phyloP scores from a whole-genome alignment of 768 basidiomycete species.

The Termitomyces sp. region DNA sequence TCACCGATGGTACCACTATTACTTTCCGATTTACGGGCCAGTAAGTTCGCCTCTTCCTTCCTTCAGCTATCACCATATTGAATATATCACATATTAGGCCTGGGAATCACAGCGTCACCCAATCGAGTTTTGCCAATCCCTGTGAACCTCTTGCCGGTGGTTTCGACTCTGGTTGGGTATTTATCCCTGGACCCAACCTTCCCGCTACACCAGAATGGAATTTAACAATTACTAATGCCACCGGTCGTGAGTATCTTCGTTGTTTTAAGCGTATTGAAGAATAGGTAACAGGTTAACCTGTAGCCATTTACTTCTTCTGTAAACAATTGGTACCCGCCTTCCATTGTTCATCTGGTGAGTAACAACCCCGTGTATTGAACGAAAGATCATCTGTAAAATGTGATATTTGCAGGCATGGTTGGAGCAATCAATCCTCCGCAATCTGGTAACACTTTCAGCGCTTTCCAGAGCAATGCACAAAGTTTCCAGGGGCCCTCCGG shows the following conservation, averaged over 20 bases:
- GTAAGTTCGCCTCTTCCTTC: constrained; percentile 20
- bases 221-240: constrained; percentile 43
- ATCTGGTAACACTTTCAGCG: constrained; percentile 32
- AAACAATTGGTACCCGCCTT: constrained; percentile 34
- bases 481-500: constrained; percentile 21
- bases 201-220: constrained; percentile 36
- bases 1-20: constrained; percentile 37
- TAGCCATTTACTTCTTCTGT: constrained; percentile 59
- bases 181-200: constrained; percentile 24
- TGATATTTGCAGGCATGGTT: constrained; percentile 32
- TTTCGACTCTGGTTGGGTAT: constrained; percentile 52
- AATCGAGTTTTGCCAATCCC: constrained; percentile 40
- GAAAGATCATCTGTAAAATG: background rate
- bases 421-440: constrained; percentile 49
- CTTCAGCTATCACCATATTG: background rate
- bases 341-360: constrained; percentile 35
- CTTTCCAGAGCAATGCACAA: constrained; percentile 30
- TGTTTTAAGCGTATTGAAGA: background rate
- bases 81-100: constrained; percentile 22
- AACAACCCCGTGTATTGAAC: background rate
- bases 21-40: constrained; percentile 45
- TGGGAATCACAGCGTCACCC: constrained; percentile 51
- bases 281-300: background rate
- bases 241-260: constrained; percentile 31
- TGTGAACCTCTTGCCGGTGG: constrained; percentile 41